Base-by-base conservation (phyloP, 352 stramenopile species). In the Globisporangium barbulae region DNA sequence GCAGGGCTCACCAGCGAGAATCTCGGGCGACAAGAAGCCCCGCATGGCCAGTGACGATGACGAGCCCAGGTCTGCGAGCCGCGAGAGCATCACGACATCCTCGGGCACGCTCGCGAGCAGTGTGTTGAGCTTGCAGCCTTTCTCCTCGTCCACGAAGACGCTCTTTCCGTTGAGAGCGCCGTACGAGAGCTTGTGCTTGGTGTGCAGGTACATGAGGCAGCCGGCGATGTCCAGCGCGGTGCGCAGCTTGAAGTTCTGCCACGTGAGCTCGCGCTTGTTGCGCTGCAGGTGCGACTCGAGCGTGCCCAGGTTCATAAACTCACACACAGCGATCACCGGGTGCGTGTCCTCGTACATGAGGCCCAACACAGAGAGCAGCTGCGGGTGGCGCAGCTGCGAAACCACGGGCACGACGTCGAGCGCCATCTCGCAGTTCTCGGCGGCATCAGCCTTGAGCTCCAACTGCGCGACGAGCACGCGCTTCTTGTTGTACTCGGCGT, bases 61-160 rank as follows among this genome's bases (percentile, higher is more conserved):
- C 19, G 42, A 22, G 42, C 42, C 19, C 19, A 48, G 17, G 42
- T 22, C 42, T 8, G 47, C 73, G 78, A 35, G 41, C 64, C 12
- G 68, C 70, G 10, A 68, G 9, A 50, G 44, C 33, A 61, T 64
- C 42, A 54, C 49, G 5, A 73, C 37, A 5, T 80, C 71, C 9
- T 76, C 75, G 3, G 83, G 71, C 0, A 90, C 61, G 33, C 78
- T 81, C n/a, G 83, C 83, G 42, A 88, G 78, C 53, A 94, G 63
- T 19, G 83, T 88, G 59, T 88, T 92, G 33, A 91, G 73, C 62
- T 93, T 93, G 75, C 83, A 93, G 33, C 85, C 83, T 53, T 91
- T 91, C 2, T 64, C 65, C 9, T 72, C 76, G 57, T 93, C 83
- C 5, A 93, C 83, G 49, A 91, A 89, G 30, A 94, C 80, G 13